phyloP scores from a whole-genome alignment of 169 alveolate genomes.

The Plasmodium sp. region DNA sequence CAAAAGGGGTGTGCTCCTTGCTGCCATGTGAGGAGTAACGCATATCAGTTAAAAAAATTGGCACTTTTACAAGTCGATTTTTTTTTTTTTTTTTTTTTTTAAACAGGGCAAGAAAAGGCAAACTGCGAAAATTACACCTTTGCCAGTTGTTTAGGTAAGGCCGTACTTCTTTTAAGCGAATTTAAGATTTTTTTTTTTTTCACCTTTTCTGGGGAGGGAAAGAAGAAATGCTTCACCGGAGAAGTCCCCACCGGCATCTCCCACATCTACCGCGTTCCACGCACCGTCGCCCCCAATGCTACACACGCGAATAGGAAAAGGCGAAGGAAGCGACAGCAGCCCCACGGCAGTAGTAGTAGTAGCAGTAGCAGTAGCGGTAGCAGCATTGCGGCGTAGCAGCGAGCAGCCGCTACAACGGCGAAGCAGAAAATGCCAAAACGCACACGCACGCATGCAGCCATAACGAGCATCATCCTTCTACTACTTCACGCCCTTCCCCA shows the following conservation, averaged over 20 bases:
- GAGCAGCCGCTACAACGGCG: background rate
- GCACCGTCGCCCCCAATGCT: background rate
- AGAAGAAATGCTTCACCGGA: background rate
- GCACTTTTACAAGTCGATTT: background rate
- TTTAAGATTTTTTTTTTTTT: background rate
- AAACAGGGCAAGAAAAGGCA: background rate
- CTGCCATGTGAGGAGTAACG: background rate
- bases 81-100: background rate
- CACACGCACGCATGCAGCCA: background rate
- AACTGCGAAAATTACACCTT: background rate
- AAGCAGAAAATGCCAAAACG: conserved; percentile 22
- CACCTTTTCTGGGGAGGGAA: background rate
- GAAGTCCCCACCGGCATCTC: background rate
- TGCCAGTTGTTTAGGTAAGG: background rate
- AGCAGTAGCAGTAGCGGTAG: background rate
- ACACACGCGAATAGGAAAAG: background rate
- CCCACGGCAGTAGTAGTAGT: background rate
- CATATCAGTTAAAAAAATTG: background rate
- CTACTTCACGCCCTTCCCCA: conserved; percentile 3
- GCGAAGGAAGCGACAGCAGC: background rate
- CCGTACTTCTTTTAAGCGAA: background rate
- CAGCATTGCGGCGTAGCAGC: background rate
- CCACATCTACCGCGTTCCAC: background rate
- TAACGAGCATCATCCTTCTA: background rate
- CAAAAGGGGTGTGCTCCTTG: background rate